Conservation (phyloP, 228 moss, liverwort and hornwort genomes). For the Sphagnum fallax region DNA sequence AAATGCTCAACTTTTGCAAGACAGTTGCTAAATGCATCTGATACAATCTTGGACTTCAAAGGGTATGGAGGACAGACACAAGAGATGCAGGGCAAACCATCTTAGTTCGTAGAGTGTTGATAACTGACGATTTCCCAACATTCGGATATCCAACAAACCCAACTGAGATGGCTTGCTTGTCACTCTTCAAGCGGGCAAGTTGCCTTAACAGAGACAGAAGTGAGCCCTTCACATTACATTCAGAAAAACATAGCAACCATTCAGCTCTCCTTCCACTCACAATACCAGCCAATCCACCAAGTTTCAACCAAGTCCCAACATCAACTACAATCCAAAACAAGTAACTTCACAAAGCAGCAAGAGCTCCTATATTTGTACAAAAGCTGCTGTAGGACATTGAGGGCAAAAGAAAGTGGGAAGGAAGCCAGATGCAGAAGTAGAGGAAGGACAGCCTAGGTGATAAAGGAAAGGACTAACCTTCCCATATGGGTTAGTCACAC, state of each 20-base stretch:
- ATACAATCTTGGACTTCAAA: no score
- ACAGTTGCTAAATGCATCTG: no score
- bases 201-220: constrained; percentile 90
- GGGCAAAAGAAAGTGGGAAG: neutral
- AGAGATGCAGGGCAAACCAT: constrained; percentile 1
- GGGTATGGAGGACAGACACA: no score
- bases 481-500: constrained; percentile 97
- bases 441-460: no score
- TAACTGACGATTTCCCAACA: constrained; percentile 95
- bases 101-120: constrained; percentile 94
- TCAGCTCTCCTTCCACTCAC: neutral
- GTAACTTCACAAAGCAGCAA: neutral
- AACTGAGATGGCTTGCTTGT: constrained; percentile 98
- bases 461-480: constrained; percentile 42
- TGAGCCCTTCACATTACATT: constrained; percentile 58
- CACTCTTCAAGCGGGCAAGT: constrained; percentile 87
- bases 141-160: constrained; percentile 99
- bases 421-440: neutral
- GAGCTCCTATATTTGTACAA: neutral
- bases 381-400: neutral
- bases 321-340: no score
- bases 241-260: neutral
- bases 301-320: no score
- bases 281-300: neutral
- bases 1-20: no score